phyloP scores from a whole-genome alignment of 108 stramenopile genomes.

The Cylindrotheca fusiformis region DNA sequence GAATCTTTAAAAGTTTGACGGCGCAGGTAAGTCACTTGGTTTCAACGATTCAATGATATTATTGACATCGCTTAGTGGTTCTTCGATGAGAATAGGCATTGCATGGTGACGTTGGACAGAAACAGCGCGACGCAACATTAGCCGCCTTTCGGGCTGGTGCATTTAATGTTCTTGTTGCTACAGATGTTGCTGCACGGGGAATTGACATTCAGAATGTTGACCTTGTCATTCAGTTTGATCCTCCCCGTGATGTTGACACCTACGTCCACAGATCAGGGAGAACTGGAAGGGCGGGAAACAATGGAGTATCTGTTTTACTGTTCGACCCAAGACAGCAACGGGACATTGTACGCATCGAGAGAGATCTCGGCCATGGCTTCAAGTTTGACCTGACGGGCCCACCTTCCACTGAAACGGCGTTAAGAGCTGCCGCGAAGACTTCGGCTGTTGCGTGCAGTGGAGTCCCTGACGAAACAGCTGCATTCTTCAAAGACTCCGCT shows the following conservation, averaged over 20 bases:
- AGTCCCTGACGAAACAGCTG: conserved; percentile 77
- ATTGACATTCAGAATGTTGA: conserved; percentile 98
- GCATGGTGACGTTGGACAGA: conserved; percentile 99
- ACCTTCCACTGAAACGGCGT: conserved; percentile 75
- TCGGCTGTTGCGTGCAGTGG: conserved; percentile 70
- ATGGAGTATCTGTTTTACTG: conserved; percentile 94
- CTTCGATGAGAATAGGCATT: conserved; percentile 72
- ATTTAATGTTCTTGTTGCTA: conserved; percentile 97
- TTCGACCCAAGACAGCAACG: conserved; percentile 65
- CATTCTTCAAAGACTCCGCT: conserved; percentile 80
- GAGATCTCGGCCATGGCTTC: conserved; percentile 89
- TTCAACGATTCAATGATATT: background rate
- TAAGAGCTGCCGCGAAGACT: conserved; percentile 82
- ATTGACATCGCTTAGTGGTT: background rate
- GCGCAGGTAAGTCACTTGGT: conserved; percentile 58
- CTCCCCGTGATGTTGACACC: conserved; percentile 90
- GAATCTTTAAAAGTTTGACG: conserved; percentile 83
- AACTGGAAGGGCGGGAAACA: conserved; percentile 96
- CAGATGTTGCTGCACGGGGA: conserved; percentile 99
- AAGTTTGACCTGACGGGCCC: conserved; percentile 85
- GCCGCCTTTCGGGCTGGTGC: conserved; percentile 91
- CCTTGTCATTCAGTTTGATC: conserved; percentile 93
- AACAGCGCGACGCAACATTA: conserved; percentile 96
- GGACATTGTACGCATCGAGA: conserved; percentile 92
- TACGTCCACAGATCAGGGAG: conserved; percentile 98